Evolutionary conservation across 768 basidiomycete genomes (phyloP).

Genomic region (Polyporus arcularius): DNA sequence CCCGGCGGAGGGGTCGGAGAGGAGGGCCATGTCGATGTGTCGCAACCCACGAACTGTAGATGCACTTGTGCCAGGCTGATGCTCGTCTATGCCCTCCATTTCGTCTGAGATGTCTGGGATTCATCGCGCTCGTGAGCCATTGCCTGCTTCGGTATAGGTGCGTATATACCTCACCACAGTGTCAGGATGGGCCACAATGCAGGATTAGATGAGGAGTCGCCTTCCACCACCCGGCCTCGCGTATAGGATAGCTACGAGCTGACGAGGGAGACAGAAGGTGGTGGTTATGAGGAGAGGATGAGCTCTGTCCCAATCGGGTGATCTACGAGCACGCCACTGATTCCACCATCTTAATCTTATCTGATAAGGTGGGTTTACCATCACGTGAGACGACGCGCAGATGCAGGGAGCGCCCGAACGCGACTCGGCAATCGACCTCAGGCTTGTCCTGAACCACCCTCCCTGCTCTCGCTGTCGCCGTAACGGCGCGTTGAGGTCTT

Average conservation of each 20-base stretch:
- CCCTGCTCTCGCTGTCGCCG: background rate
- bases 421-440: constrained; percentile 4
- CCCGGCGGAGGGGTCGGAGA: constrained; percentile 1
- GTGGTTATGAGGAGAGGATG: constrained; percentile 1
- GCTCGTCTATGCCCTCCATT: background rate
- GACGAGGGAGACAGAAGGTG: background rate
- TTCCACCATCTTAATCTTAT: constrained; percentile 1
- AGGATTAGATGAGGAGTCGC: too few relatives aligned
- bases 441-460: too few relatives aligned
- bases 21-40: constrained; percentile 17
- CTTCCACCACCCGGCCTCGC: too few relatives aligned
- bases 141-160: too few relatives aligned
- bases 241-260: too few relatives aligned
- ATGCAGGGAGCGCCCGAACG: constrained; percentile 3
- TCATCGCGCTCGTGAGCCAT: background rate
- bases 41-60: constrained; percentile 27
- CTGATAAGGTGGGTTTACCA: constrained; percentile 3
- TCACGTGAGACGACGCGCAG: constrained; percentile 15
- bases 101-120: background rate
- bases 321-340: constrained; percentile 20
- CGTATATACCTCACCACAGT: too few relatives aligned
- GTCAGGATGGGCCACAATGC: too few relatives aligned
- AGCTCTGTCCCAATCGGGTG: constrained; percentile 9
- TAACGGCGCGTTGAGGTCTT: background rate
- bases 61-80: constrained; percentile 26